Conservation (phyloP, 2,329 filamentous ascomycete species). For the Aureobasidium melanogenum region DNA sequence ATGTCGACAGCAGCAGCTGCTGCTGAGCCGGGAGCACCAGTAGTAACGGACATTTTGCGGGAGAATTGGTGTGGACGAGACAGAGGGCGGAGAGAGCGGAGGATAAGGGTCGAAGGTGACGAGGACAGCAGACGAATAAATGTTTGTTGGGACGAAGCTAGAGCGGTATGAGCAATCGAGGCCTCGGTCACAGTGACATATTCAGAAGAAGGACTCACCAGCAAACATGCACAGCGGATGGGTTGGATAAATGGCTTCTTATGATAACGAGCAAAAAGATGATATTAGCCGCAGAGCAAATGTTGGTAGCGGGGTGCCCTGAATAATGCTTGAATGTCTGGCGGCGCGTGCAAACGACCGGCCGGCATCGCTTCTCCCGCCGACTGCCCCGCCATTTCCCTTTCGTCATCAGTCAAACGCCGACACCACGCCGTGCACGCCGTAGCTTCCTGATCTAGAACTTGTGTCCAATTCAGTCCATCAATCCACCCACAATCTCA, state of each 20-base stretch:
- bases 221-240: constrained; percentile 1
- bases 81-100: neutral
- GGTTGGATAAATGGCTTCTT: neutral
- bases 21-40: neutral
- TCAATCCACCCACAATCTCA: neutral
- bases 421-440: neutral
- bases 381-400: neutral
- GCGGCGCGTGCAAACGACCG: neutral
- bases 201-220: neutral
- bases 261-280: neutral
- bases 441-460: neutral
- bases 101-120: neutral
- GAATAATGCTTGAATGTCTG: neutral
- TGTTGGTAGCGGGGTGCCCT: neutral
- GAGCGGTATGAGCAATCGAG: neutral
- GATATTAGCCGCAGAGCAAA: constrained; percentile 3
- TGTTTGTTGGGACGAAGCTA: neutral
- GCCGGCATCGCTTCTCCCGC: neutral
- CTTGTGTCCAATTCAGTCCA: neutral
- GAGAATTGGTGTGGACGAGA: neutral
- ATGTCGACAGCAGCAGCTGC: constrained; percentile 12
- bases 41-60: constrained; percentile 1
- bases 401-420: neutral
- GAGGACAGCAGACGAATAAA: neutral
- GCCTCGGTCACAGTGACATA: neutral